Percentiles rank a stretch among this genome's conserved stretches.
These are phyloP conservation scores for Sclerospora graminicola DNA, from an alignment of 352 stramenopile species.

Conservation along the genomic window DNA sequence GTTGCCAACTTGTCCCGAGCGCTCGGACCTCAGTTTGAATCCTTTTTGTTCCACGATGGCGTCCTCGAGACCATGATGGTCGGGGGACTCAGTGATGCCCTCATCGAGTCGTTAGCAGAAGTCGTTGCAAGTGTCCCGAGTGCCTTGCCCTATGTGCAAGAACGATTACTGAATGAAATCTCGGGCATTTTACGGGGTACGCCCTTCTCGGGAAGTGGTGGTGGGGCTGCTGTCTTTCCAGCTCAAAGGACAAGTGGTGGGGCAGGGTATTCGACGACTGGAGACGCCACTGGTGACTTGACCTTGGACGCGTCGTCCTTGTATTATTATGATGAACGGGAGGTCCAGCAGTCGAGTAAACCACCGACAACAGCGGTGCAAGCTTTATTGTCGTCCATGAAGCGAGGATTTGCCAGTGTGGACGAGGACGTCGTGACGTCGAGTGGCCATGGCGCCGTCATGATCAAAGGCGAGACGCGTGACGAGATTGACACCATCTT, in stretches of 20 bases:
- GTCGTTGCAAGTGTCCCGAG: conserved; percentile 87
- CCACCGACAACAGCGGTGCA: too few relatives aligned
- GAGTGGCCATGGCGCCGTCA: conserved; percentile 16
- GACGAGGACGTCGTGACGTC: conserved; percentile 23
- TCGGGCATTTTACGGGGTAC: conserved; percentile 89
- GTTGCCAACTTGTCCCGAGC: conserved; percentile 62
- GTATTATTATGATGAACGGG: conserved; percentile 18
- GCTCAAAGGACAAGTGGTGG: conserved; percentile 6
- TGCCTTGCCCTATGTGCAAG: conserved; percentile 85
- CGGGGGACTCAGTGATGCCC: conserved; percentile 87
- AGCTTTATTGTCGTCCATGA: conserved; percentile 67
- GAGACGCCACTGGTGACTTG: too few relatives aligned
- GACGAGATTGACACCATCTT: conserved; percentile 76
- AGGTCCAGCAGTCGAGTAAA: too few relatives aligned
- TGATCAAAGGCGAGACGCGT: conserved; percentile 66
- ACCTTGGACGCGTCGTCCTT: conserved; percentile 17
- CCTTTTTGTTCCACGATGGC: conserved; percentile 54
- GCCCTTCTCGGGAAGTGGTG: conserved; percentile 35
- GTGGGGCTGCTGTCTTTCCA: conserved; percentile 6
- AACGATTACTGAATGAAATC: conserved; percentile 93
- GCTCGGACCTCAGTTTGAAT: conserved; percentile 49
- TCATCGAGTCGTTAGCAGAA: conserved; percentile 90
- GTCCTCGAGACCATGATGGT: conserved; percentile 82
- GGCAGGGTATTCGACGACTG: too few relatives aligned
- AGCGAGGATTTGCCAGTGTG: conserved; percentile 31